Evolutionary conservation across 2,329 filamentous ascomycete species (phyloP), one percentile per base, ranked within the genome.

Genomic region (Alternaria tenuissima): DNA sequence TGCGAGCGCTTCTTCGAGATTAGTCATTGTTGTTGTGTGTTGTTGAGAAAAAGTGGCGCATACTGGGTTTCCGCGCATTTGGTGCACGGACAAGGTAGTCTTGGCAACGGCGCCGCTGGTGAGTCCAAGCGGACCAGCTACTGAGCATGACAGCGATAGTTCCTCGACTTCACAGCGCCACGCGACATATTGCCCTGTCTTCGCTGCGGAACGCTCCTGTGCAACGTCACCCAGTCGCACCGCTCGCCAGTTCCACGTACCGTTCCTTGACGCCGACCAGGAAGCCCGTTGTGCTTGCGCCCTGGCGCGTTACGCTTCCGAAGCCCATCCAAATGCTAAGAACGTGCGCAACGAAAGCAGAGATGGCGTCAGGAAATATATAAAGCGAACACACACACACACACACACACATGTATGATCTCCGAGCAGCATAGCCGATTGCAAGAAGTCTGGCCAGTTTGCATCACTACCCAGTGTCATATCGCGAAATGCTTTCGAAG

Each of bases 401-500:
- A n/a, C n/a, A n/a, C n/a, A n/a, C n/a, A n/a, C n/a, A n/a, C n/a
- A n/a, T n/a, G 7, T 41, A 52, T 22, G 5, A 22, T 41, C n/a
- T 55, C 16, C 8, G 42, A 55, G 22, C 16, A 55, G 34, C 22
- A 55, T 16, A 36, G 44, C 32, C 14, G 16, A 14, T 48, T 48
- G 22, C 11, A 47, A 41, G 39, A 55, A 47, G 52, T 55, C 42
- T 55, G 12, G 43, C 34, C 16, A 57, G 14, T 42, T 42, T 52
- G 51, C 46, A 41, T 26, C 11, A 48, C 38, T 39, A 51, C 46
- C 46, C 44, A 48, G 18, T 49, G 22, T 51, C 38, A 38, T 57
- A 44, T 49, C 36, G 28, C 54, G n/a, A 58, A 53, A 58, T 58
- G 32, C 49, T 44, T 48, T 48, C 24, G 18, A 53, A 53, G 42